phyloP scores from a whole-genome alignment of 176 grass and related monocot genomes.

The barley (Hordeum vulgare) region MorexV3_pseudomolecules_assembly NC_058521.1:45269060-45269559 shows the following conservation, averaged over 20 bases:
- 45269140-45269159: conserved; percentile 47
- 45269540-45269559: too few species aligned
- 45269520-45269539: too few species aligned
- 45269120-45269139: conserved; percentile 43
- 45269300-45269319: not conserved
- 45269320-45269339: not conserved
- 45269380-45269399: too few species aligned
- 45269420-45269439: too few species aligned
- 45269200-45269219: not conserved
- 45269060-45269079: conserved; percentile 78
- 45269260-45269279: not conserved
- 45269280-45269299: not conserved
- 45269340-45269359: too few species aligned
- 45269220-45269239: not conserved
- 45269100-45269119: conserved; percentile 73
- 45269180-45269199: not conserved
- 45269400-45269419: too few species aligned
- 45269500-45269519: too few species aligned
- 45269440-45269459: too few species aligned
- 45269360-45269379: too few species aligned
- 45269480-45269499: too few species aligned
- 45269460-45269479: too few species aligned
- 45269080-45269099: conserved; percentile 74
- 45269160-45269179: not conserved
- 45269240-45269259: not conserved